phyloP scores from a whole-genome alignment of 805 yeast species.

The Starmerella geochares region DNA sequence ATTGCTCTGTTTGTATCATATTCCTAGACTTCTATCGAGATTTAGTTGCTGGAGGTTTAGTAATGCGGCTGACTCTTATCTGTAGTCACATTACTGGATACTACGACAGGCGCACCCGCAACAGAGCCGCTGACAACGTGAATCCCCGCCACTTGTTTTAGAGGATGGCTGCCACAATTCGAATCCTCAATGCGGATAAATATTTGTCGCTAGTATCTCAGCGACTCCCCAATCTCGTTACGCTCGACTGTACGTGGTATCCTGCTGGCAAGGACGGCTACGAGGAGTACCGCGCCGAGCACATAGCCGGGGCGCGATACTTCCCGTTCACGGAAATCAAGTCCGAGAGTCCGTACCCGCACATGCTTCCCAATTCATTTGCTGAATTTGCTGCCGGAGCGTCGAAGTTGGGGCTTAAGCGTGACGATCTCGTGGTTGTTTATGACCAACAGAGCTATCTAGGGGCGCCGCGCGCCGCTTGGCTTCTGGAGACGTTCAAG shows the following conservation, averaged over 20 bases:
- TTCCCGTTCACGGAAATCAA: constrained; percentile 69
- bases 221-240: constrained; percentile 32
- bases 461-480: constrained; percentile 82
- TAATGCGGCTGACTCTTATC: no score
- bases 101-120: no score
- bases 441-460: constrained; percentile 81
- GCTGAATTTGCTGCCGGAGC: constrained; percentile 44
- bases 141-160: no score
- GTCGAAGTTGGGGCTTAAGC: constrained; percentile 28
- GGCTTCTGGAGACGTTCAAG: constrained; percentile 77
- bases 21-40: no score
- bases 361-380: constrained; percentile 64
- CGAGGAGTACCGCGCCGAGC: constrained; percentile 44
- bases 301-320: constrained; percentile 58
- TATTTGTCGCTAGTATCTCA: constrained; percentile 15
- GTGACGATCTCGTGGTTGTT: constrained; percentile 54
- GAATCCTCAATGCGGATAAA: constrained; percentile 18
- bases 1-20: no score
- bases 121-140: no score
- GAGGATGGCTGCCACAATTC: constrained; percentile 19
- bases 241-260: constrained; percentile 88
- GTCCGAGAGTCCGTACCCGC: constrained; percentile 66
- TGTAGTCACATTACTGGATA: no score
- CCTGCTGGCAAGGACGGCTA: constrained; percentile 55
- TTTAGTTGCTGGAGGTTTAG: no score